Conservation (phyloP, 495 filamentous ascomycete genomes). For the Lophiotrema nucula region DNA sequence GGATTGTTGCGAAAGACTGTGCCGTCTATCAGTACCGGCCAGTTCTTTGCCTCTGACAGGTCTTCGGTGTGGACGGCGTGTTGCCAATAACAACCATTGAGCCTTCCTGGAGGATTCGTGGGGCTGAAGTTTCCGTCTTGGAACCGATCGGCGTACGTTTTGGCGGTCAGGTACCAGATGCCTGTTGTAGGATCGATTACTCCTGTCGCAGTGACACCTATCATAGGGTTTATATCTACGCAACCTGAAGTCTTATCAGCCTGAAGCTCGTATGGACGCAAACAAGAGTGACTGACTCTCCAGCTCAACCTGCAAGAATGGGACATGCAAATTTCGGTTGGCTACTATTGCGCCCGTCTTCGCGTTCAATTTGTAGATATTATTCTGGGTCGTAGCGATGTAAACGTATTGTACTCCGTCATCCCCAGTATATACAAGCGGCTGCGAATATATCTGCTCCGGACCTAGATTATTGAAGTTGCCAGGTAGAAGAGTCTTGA, state of each 20-base stretch:
- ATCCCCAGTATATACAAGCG: constrained; percentile 47
- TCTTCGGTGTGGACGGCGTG: constrained; percentile 46
- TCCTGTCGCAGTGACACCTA: constrained; percentile 48
- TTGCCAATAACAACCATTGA: constrained; percentile 39
- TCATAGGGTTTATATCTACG: constrained; percentile 46
- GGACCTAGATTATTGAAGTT: constrained; percentile 39
- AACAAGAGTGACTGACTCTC: constrained; percentile 26
- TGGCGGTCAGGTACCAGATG: constrained; percentile 48
- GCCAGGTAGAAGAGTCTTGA: constrained; percentile 43
- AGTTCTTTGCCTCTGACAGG: constrained; percentile 41
- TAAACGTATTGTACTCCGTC: constrained; percentile 48
- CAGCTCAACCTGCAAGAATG: constrained; percentile 47
- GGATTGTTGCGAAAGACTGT: constrained; percentile 45
- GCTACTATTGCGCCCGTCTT: constrained; percentile 46
- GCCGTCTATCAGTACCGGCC: constrained; percentile 46
- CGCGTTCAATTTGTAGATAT: constrained; percentile 48
- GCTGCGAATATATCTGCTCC: constrained; percentile 48
- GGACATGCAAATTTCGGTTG: constrained; percentile 45
- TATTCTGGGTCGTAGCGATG: constrained; percentile 49
- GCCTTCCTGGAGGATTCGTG: constrained; percentile 9
- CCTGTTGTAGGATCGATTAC: constrained; percentile 51
- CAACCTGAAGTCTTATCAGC: constrained; percentile 39
- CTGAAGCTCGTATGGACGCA: not conserved
- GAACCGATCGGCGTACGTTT: constrained; percentile 41
- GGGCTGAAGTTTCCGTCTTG: constrained; percentile 19